Evolutionary conservation across 2,329 filamentous ascomycete species (phyloP), one percentile per base, ranked within the genome.

Genomic region (Zasmidium angulare): DNA sequence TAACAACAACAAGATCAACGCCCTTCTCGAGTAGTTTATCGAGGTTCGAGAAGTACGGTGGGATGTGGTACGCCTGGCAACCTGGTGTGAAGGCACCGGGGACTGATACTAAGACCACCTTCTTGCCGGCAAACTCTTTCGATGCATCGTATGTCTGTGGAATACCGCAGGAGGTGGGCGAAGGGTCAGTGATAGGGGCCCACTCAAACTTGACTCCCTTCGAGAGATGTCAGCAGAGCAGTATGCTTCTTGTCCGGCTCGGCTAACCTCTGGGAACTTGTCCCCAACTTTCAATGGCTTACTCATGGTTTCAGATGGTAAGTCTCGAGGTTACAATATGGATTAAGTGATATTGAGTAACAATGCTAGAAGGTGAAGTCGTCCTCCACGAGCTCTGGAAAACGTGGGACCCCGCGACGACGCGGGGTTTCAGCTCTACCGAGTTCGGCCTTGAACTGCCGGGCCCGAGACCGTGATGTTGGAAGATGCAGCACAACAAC

Each of bases 1-100:
- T 88, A 72, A 95, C 86, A 67, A 91, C 84, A 70, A 96, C 85
- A 64, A 89, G 77, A 77, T 96, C 91, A 67, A 96, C 89, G 69
- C 90, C 91, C 83, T 93, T 93, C 73, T 80, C 79, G 79, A 87
- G 87, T 76, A 96, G 82, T 72, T 88, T 81, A 55, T 84, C 80
- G 67, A 88, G 79, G 75, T 90, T 88, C 76, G 84, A 78, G 69
- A 93, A 84, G 83, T 91, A 96, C 63, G 89, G 88, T 62, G 90
- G 89, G 62, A 96, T 81, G 80, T 96, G 91, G 75, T 83, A 82
- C 71, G 86, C 88, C 68, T 90, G 89, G 85, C 92, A 96, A 69
- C 89, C 89, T 24, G 91, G 91, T 46, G 91, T 96, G 83, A 96
- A 96, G 31, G 66, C 67, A 79, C 86, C 87, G 23, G 87, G 87